Evolutionary conservation across 2,329 filamentous ascomycete species (phyloP).

Genomic region (Daldinia eschscholtzii): DNA sequence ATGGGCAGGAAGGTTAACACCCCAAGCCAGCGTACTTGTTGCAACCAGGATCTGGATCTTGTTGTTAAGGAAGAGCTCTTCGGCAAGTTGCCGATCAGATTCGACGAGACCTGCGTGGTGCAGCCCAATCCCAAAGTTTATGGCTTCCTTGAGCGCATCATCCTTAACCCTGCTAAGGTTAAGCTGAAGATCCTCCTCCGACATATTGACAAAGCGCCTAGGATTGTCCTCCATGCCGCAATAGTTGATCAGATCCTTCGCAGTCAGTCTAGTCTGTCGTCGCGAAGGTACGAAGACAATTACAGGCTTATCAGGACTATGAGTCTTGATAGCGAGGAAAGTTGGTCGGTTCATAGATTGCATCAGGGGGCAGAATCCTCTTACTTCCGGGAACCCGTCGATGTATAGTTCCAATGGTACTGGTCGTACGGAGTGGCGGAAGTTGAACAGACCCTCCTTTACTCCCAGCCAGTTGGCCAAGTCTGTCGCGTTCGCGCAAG

Average conservation of each 20-base stretch:
- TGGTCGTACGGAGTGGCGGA: constrained; percentile 94
- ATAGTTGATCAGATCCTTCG: constrained; percentile 95
- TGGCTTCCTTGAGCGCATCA: constrained; percentile 89
- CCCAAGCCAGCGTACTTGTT: constrained; percentile 97
- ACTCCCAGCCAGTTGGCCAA: constrained; percentile 97
- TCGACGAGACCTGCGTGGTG: constrained; percentile 98
- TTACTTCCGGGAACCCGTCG: constrained; percentile 94
- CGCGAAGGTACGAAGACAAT: constrained; percentile 98
- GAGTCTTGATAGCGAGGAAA: constrained; percentile 94
- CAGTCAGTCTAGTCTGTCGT: constrained; percentile 92
- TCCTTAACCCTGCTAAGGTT: constrained; percentile 94
- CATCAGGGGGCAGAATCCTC: constrained; percentile 97
- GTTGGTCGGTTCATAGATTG: constrained; percentile 99
- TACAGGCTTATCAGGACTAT: constrained; percentile 95
- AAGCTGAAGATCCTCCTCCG: constrained; percentile 90
- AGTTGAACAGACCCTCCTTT: constrained; percentile 96
- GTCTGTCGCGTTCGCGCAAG: constrained; percentile 94
- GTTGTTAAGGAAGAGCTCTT: constrained; percentile 96
- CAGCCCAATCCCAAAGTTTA: constrained; percentile 95
- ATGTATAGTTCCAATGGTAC: constrained; percentile 97
- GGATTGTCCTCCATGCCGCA: constrained; percentile 99
- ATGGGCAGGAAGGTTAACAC: constrained; percentile 96
- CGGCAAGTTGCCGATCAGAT: constrained; percentile 88
- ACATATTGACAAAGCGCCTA: constrained; percentile 91
- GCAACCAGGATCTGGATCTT: constrained; percentile 98